Percentiles rank a stretch among this genome's conserved stretches.
Conservation (phyloP, 2,329 filamentous ascomycete genomes). For the Fonsecaea monophora region DNA sequence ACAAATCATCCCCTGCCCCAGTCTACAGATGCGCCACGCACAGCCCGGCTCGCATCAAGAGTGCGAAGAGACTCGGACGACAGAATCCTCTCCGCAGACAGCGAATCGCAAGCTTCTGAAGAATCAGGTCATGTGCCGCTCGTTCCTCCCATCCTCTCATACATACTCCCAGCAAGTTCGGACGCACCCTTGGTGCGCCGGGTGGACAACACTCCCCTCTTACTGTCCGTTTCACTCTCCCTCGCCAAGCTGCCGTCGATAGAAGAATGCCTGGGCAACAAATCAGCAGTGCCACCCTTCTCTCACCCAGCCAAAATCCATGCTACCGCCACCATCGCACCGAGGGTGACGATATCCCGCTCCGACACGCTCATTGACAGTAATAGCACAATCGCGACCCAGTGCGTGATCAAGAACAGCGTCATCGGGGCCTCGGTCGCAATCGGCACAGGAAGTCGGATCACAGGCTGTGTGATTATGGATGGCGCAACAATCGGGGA, state of each 20-base stretch:
- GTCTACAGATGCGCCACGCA: slow-evolving; percentile 27
- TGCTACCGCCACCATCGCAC: slow-evolving; percentile 80
- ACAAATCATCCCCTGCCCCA: slow-evolving; percentile 36
- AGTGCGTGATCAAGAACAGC: slow-evolving; percentile 88
- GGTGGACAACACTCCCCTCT: slow-evolving; percentile 83
- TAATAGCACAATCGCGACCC: slow-evolving; percentile 87
- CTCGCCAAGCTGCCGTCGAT: slow-evolving; percentile 79
- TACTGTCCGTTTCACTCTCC: slow-evolving; percentile 81
- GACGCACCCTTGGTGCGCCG: slow-evolving; percentile 76
- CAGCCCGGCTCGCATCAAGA: slow-evolving; percentile 44
- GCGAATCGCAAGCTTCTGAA: slow-evolving; percentile 27
- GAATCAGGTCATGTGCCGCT: slow-evolving; percentile 33
- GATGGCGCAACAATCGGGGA: slow-evolving; percentile 86
- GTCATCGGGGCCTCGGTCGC: slow-evolving; percentile 88
- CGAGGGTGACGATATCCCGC: slow-evolving; percentile 80
- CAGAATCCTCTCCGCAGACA: slow-evolving; percentile 33
- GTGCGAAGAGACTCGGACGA: slow-evolving; percentile 39
- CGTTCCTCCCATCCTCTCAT: slow-evolving; percentile 38
- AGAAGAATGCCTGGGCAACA: slow-evolving; percentile 56
- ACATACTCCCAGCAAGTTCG: slow-evolving; percentile 65
- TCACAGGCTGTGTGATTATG: slow-evolving; percentile 90
- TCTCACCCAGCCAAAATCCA: slow-evolving; percentile 81
- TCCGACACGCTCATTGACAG: slow-evolving; percentile 83
- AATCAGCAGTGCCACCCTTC: slow-evolving; percentile 71
- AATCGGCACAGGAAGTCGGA: slow-evolving; percentile 82